Conservation (phyloP, 2,329 filamentous ascomycete species). For the Xenoacremonium recifei region DNA sequence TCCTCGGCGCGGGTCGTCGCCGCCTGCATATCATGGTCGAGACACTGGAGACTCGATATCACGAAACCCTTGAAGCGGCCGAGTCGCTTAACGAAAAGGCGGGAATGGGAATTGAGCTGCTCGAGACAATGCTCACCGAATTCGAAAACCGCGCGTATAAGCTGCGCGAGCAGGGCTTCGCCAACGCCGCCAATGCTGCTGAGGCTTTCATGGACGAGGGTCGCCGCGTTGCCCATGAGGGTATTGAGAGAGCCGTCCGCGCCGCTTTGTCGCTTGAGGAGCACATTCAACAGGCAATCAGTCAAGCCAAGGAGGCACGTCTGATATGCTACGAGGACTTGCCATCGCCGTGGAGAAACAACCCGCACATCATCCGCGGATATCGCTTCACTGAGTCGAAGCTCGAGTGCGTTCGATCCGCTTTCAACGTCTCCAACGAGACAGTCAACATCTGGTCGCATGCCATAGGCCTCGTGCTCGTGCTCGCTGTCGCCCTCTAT, state of each 20-base stretch:
- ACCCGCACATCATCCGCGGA: constrained; percentile 86
- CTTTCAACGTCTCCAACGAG: constrained; percentile 87
- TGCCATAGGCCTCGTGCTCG: constrained; percentile 80
- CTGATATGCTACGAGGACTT: constrained; percentile 88
- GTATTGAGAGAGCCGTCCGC: constrained; percentile 73
- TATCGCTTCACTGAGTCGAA: constrained; percentile 95
- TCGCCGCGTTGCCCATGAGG: constrained; percentile 76
- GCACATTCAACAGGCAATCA: constrained; percentile 76
- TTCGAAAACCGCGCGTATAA: constrained; percentile 82
- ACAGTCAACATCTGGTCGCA: constrained; percentile 98
- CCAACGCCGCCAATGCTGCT: constrained; percentile 63
- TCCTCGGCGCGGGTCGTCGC: constrained; percentile 82
- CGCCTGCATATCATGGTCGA: constrained; percentile 88
- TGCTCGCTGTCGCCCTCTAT: constrained; percentile 88
- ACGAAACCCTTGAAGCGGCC: constrained; percentile 79
- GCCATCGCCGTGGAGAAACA: constrained; percentile 88
- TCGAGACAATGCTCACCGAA: constrained; percentile 82
- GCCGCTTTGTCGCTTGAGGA: constrained; percentile 82
- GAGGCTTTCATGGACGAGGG: constrained; percentile 74
- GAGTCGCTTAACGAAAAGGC: constrained; percentile 92
- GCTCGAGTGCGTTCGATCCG: constrained; percentile 80
- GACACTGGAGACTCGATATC: constrained; percentile 83
- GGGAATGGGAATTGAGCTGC: constrained; percentile 78
- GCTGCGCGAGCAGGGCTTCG: constrained; percentile 73
- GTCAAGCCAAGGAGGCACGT: constrained; percentile 73